Conservation (phyloP, 176 grass and related monocot genomes). For the Carex littledalei region DNA sequence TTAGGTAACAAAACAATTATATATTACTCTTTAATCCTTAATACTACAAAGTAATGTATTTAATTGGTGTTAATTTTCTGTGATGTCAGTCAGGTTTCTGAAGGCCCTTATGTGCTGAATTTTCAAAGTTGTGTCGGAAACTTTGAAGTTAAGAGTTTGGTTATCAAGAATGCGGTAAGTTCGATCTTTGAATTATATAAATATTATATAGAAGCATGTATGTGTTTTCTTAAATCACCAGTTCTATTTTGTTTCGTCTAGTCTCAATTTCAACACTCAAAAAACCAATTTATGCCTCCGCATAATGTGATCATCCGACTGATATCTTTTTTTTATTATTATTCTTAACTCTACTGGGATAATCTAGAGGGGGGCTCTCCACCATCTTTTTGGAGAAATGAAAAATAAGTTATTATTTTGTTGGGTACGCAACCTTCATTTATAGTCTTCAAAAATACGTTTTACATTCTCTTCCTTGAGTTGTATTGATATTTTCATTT, state of each 20-base stretch:
- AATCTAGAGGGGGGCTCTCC: constrained; percentile 48
- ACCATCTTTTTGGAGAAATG: constrained; percentile 55
- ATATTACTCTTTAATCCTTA: constrained; percentile 31
- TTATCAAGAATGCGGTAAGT: constrained; percentile 58
- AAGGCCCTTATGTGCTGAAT: constrained; percentile 59
- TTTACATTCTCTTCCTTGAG: background rate
- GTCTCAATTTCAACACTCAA: background rate
- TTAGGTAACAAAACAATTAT: constrained; percentile 38
- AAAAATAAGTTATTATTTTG: constrained; percentile 60
- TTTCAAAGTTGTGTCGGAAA: constrained; percentile 60
- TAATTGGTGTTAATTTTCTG: background rate
- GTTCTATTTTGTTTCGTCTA: background rate
- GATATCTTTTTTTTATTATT: background rate
- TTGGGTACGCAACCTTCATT: constrained; percentile 48
- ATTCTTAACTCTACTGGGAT: constrained; percentile 40
- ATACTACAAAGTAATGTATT: background rate
- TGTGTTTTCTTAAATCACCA: background rate
- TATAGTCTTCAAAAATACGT: background rate
- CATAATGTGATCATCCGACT: background rate
- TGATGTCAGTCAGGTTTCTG: constrained; percentile 40
- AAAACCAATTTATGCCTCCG: background rate
- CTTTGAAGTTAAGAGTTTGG: constrained; percentile 68
- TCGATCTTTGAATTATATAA: background rate
- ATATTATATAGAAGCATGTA: background rate
- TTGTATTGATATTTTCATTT: constrained; percentile 23